Percentiles rank a stretch among this genome's conserved stretches.
Conservation (phyloP, 2,329 filamentous ascomycete species). For the Nemania sp. region DNA sequence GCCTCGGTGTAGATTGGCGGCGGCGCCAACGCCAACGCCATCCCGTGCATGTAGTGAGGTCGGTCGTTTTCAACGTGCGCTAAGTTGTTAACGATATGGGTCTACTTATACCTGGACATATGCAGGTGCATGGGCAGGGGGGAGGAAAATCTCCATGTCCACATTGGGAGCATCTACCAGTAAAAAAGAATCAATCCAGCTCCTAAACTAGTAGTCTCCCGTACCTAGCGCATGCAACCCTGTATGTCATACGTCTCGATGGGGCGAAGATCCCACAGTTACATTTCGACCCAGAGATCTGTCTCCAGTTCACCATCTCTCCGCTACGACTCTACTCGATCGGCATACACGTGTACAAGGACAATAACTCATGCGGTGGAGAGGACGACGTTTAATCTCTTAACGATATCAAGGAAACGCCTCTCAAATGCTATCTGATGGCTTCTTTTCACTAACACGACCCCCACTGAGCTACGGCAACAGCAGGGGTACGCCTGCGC, state of each 20-base stretch:
- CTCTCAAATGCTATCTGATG: background rate
- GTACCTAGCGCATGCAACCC: slow-evolving; percentile 10
- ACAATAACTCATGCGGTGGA: background rate
- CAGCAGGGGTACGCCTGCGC: slow-evolving; percentile 27
- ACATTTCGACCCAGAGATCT: slow-evolving; percentile 25
- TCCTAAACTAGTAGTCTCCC: background rate
- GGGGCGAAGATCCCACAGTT: slow-evolving; percentile 19
- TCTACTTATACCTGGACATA: slow-evolving; percentile 14
- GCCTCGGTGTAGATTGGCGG: background rate
- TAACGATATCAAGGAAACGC: background rate
- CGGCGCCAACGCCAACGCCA: slow-evolving; percentile 5
- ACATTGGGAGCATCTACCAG: slow-evolving; percentile 2
- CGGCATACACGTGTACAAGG: slow-evolving; percentile 1
- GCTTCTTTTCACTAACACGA: background rate
- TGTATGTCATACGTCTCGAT: slow-evolving; percentile 33
- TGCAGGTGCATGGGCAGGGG: slow-evolving; percentile 31
- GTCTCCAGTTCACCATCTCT: slow-evolving; percentile 7
- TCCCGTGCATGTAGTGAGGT: slow-evolving; percentile 23
- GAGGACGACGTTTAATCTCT: background rate
- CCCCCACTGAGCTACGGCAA: slow-evolving; percentile 23
- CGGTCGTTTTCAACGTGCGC: slow-evolving; percentile 4
- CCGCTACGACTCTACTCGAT: slow-evolving; percentile 9
- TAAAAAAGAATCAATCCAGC: background rate
- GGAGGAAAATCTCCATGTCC: slow-evolving; percentile 3
- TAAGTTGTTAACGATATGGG: slow-evolving; percentile 25